phyloP scores from a whole-genome alignment of 148 eudicot species.

The Tetragonia tetragonoides region DNA sequence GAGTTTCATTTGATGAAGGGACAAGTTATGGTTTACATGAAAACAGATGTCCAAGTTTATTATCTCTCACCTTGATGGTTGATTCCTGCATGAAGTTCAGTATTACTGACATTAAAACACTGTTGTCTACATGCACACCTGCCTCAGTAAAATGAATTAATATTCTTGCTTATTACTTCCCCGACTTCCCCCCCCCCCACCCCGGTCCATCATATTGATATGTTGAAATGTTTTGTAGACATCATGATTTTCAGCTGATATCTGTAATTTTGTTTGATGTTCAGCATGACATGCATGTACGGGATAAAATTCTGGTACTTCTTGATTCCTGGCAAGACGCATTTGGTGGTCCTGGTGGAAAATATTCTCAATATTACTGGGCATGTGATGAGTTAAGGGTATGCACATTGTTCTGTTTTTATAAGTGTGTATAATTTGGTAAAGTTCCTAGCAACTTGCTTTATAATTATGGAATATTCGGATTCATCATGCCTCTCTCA shows the following conservation, averaged over 20 bases:
- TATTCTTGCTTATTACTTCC: background rate
- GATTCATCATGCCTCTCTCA: background rate
- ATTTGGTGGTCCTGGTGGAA: constrained; percentile 86
- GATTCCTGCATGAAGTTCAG: background rate
- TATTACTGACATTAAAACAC: background rate
- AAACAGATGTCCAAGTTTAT: background rate
- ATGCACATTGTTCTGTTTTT: constrained; percentile 18
- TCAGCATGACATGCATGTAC: constrained; percentile 77
- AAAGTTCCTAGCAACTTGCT: background rate
- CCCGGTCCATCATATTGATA: background rate
- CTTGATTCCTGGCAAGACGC: constrained; percentile 95
- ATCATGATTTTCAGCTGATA: background rate
- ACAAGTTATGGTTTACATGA: background rate
- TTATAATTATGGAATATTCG: background rate
- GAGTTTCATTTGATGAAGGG: background rate
- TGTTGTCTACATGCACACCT: background rate
- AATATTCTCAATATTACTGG: constrained; percentile 77
- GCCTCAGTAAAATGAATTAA: background rate
- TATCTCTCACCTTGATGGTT: background rate
- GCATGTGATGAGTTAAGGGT: constrained; percentile 92
- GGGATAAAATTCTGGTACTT: constrained; percentile 67
- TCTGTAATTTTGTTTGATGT: constrained; percentile 15
- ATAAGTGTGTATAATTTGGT: background rate
- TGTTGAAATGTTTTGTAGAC: background rate
- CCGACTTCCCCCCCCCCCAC: too few species aligned